phyloP scores from a whole-genome alignment of 2,329 filamentous ascomycete genomes.

The Zasmidium citrigriseum region DNA sequence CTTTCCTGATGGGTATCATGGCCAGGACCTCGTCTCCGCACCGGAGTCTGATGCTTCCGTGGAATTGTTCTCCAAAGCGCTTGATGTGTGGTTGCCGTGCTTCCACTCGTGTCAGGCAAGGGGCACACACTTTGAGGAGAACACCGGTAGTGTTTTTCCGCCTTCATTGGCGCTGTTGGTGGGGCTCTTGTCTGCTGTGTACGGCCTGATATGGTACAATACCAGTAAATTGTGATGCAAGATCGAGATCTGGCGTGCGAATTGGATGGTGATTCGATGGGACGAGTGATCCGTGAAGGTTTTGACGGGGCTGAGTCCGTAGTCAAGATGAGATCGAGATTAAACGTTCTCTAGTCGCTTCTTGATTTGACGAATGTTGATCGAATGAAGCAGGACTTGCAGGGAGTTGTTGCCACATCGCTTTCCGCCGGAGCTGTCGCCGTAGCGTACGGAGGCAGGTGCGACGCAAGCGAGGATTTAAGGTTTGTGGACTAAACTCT shows the following conservation, averaged over 20 bases:
- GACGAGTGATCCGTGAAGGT: not conserved
- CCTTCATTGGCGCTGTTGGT: not conserved
- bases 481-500: too few relatives aligned
- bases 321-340: too few relatives aligned
- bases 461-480: too few relatives aligned
- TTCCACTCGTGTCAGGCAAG: constrained; percentile 11
- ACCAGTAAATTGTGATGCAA: too few relatives aligned
- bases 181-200: not conserved
- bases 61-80: constrained; percentile 19
- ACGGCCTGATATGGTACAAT: not conserved
- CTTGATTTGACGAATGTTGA: too few relatives aligned
- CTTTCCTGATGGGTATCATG: constrained; percentile 5
- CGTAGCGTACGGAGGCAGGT: too few relatives aligned
- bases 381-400: too few relatives aligned
- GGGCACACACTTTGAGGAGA: not conserved
- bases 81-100: constrained; percentile 26
- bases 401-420: too few relatives aligned
- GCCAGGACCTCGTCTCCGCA: constrained; percentile 9
- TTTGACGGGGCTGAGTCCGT: too few relatives aligned
- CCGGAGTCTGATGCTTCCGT: constrained; percentile 15
- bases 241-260: not conserved
- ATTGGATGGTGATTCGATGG: not conserved
- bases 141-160: not conserved
- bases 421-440: too few relatives aligned
- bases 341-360: too few relatives aligned